Percentiles rank a stretch among this genome's conserved stretches.
Evolutionary conservation across 2,329 filamentous ascomycete species (phyloP).

Genomic region (Fusarium sulawesiense): DNA sequence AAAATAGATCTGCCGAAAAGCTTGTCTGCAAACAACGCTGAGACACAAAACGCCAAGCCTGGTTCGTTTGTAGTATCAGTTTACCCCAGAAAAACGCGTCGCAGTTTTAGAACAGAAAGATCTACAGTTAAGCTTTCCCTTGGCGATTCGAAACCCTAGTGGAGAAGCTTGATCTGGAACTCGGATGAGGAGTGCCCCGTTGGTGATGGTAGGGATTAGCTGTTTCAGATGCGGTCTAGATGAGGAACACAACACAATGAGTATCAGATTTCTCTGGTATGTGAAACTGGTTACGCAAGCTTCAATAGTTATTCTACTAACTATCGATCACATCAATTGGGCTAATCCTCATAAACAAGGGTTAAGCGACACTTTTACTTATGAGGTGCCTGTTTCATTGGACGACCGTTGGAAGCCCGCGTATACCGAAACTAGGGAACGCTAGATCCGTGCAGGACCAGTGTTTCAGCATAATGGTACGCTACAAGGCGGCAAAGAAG

Average conservation of each 20-base stretch:
- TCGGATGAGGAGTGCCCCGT: background rate
- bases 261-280: background rate
- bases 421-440: background rate
- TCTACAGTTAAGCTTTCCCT: slow-evolving; percentile 23
- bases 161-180: background rate
- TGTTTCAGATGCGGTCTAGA: background rate
- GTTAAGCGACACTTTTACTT: background rate
- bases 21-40: slow-evolving; percentile 1
- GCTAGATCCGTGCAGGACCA: background rate
- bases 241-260: background rate
- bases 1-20: slow-evolving; percentile 18
- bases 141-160: background rate
- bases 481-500: background rate
- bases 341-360: background rate
- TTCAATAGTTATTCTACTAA: background rate
- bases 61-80: background rate
- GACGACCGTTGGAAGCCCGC: background rate
- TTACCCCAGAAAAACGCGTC: background rate
- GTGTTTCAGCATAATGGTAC: background rate
- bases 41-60: slow-evolving; percentile 21
- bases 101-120: slow-evolving; percentile 10
- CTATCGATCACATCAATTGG: background rate
- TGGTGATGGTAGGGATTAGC: background rate
- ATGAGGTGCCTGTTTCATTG: background rate
- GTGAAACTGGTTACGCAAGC: background rate